Conservation (phyloP, 164 flowering plant species). For the Vitis rotundifolia region DNA sequence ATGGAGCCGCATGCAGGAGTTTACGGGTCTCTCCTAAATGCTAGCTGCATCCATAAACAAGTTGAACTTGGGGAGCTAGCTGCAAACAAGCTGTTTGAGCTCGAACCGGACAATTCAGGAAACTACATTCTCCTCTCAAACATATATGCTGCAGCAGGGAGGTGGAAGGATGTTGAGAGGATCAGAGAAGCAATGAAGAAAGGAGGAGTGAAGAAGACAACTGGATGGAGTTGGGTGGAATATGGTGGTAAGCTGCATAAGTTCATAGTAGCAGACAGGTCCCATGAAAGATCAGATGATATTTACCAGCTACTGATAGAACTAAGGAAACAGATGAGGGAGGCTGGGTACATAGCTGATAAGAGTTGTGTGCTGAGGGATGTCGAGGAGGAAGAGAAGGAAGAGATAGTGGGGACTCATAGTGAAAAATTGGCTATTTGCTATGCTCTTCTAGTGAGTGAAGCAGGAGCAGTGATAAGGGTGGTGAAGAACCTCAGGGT, state of each 20-base stretch:
- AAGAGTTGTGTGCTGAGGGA: slow-evolving; percentile 58
- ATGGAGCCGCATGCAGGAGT: slow-evolving; percentile 64
- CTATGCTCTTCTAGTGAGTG: slow-evolving; percentile 54
- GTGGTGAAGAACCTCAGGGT: slow-evolving; percentile 75
- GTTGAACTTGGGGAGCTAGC: slow-evolving; percentile 60
- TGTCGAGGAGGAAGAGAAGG: slow-evolving; percentile 80
- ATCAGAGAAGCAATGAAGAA: slow-evolving; percentile 43
- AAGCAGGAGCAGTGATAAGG: slow-evolving; percentile 43
- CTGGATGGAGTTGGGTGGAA: slow-evolving; percentile 74
- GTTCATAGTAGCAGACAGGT: slow-evolving; percentile 63
- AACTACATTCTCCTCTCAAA: slow-evolving; percentile 68
- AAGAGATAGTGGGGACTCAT: slow-evolving; percentile 66
- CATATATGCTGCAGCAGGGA: slow-evolving; percentile 57
- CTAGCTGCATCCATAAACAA: slow-evolving; percentile 52
- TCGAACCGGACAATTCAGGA: slow-evolving; percentile 72
- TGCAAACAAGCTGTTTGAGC: slow-evolving; percentile 56
- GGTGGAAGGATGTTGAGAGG: slow-evolving; percentile 59
- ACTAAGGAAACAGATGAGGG: slow-evolving; percentile 45
- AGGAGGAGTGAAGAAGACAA: slow-evolving; percentile 47
- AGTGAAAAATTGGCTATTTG: slow-evolving; percentile 76
- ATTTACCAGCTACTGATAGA: slow-evolving; percentile 45
- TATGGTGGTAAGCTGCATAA: slow-evolving; percentile 46
- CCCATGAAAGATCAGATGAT: slow-evolving; percentile 41
- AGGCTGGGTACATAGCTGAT: slow-evolving; percentile 53
- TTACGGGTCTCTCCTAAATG: slow-evolving; percentile 67